Evolutionary conservation across 2,329 filamentous ascomycete genomes (phyloP), one percentile per base, ranked within the genome.

Genomic region (Byssothecium circinans): DNA sequence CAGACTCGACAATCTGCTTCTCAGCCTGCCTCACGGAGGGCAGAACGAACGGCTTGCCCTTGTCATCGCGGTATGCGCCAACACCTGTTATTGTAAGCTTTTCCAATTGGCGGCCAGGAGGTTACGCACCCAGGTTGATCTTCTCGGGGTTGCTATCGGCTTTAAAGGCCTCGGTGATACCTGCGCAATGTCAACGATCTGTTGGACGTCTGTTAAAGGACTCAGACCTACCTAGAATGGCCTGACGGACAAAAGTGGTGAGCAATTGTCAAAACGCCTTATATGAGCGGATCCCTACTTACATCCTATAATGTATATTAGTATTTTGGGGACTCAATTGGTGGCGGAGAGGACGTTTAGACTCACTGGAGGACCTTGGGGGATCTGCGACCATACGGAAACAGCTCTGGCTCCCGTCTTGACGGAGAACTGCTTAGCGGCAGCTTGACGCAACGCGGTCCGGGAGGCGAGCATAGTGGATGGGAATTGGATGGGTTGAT

Each of bases 111-210:
- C 17, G 8, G 23, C 23, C 17, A 23, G 18, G 14, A 35, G 8
- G 33, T 8, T 14, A 57, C 81, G 68, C 78, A 88, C 88, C 94
- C 53, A 99, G 80, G 80, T 97, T 97, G 81, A 99, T 97, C 85
- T 97, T 99, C 80, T 96, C 85, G 56, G 84, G 79, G 75, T 95
- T 92, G 67, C 80, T 82, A 74, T 99, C 94, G 75, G 91, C 91
- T 83, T 97, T 99, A 88, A 94, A 99, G 53, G 94, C 94, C 79
- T 99, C 94, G 56, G 94, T 97, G 77, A 99, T 91, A 73, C 89
- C 87, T 86, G 58, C 8, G 22, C 19, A 34, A 33, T 37, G 45
- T 47, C 38, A 47, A 35, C 19, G 19, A 23, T 35, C 18, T 45
- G 22, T 19, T 4, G 12, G 11, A 15, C 4, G 18, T 1, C 14